Percentiles rank a stretch among this genome's conserved stretches.
Evolutionary conservation across 768 basidiomycete species (phyloP).

Genomic region (Suillus plorans): DNA sequence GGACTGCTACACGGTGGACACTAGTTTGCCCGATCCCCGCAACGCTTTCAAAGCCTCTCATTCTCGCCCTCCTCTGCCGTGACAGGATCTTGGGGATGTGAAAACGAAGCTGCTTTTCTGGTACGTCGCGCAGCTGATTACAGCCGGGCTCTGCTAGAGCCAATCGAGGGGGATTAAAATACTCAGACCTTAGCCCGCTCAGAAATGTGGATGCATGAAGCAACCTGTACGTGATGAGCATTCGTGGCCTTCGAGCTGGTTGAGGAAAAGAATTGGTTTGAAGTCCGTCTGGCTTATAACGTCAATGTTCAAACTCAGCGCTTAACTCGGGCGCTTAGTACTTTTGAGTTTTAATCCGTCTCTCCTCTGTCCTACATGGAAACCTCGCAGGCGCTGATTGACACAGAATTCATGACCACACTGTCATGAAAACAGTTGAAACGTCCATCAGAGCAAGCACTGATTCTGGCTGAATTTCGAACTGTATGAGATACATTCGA

Average conservation of each 20-base stretch:
- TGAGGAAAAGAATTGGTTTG: neutral
- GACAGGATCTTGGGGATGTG: constrained; percentile 43
- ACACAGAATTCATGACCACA: neutral
- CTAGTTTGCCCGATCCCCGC: constrained; percentile 47
- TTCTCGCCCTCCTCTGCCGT: constrained; percentile 33
- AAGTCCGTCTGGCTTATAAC: neutral
- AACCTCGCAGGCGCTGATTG: too few species aligned
- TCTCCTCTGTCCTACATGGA: too few species aligned
- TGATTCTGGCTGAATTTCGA: neutral
- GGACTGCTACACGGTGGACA: constrained; percentile 7
- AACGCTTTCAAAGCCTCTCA: constrained; percentile 49
- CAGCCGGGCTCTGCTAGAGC: constrained; percentile 60
- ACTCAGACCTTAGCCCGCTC: constrained; percentile 87
- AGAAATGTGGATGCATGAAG: constrained; percentile 37
- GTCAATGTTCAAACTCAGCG: neutral
- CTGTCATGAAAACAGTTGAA: neutral
- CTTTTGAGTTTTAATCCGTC: too few species aligned
- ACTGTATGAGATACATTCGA: neutral
- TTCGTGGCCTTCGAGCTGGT: constrained; percentile 63
- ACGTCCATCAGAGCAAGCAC: neutral
- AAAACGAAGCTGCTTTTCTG: constrained; percentile 51
- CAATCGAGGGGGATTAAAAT: constrained; percentile 62
- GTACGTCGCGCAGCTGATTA: constrained; percentile 63
- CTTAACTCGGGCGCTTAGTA: neutral
- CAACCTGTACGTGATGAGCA: constrained; percentile 60